Evolutionary conservation across 202 grass and related monocot species (phyloP).

Genomic region (Saccharum hybrid): DNA sequence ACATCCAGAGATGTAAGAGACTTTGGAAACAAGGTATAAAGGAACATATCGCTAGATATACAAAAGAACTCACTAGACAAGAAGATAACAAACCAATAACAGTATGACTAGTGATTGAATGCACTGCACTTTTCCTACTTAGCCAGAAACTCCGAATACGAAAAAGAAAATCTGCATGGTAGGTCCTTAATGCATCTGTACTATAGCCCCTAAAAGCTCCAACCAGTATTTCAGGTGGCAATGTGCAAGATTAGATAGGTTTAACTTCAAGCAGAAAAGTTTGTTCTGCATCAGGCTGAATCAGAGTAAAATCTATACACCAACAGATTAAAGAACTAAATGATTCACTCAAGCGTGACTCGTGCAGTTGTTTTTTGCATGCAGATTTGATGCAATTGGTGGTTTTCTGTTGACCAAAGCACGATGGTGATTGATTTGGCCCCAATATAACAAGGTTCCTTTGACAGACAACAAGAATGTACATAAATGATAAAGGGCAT

Average conservation of each 20-base stretch:
- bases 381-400: not conserved
- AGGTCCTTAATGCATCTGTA: constrained; percentile 22
- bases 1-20: not conserved
- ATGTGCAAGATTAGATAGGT: not conserved
- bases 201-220: not conserved
- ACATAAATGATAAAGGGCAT: constrained; percentile 25
- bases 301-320: not conserved
- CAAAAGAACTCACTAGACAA: constrained; percentile 25
- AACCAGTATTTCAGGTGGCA: not conserved
- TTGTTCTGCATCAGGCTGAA: not conserved
- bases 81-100: not conserved
- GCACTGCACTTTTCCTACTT: constrained; percentile 3
- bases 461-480: no score
- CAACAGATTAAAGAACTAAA: constrained; percentile 1
- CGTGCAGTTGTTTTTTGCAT: not conserved
- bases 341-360: not conserved
- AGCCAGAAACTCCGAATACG: not conserved
- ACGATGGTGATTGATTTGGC: not conserved
- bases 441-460: no score
- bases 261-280: not conserved
- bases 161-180: not conserved
- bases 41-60: not conserved
- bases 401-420: not conserved
- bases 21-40: constrained; percentile 12
- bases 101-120: constrained; percentile 10